Evolutionary conservation across 805 yeast genomes (phyloP), one percentile per base, ranked within the genome.

Genomic region (Alloascoidea africana): DNA sequence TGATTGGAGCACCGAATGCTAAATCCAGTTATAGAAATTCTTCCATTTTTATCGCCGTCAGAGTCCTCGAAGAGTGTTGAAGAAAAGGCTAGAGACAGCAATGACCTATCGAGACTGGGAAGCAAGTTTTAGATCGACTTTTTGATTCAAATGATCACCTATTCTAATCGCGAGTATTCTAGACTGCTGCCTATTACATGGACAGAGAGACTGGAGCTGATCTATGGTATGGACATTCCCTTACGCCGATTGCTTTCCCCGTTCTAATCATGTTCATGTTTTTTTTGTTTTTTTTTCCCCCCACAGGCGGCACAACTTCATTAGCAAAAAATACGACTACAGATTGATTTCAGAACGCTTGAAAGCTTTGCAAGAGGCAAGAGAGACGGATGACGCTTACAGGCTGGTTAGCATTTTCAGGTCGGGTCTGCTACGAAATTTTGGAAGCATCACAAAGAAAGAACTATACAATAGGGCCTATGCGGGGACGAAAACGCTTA

Each of bases 361-460:
- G 43, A 68, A 74, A 38, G 64, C 67, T 17, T 55, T 91, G 35
- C 60, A 68, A 35, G 66, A 67, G 15, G 86, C 94, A 1, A 54
- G 91, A 36, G 59, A 64, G 17, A 61, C 63, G 4, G 66, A 66
- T 11, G 84, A 86, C 52, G 60, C 74, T 2, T 65, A 63, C 15
- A 58, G 63, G 23, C 60, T 86, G 14, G 66, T 80, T 58, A 74
- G 80, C 15, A 59, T 79, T 30, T 66, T 89, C 35, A 60, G 95
- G 32, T 79, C 94, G 0, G 94, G 96, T 0, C 68, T 86, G 49
- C 60, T 91, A 27, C 60, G 98, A 32, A 91, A 91, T 52, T 82
- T 89, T 60, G 97, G 94, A 4, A 93, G 94, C 1, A 84, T 91
- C 3, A 70, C 93, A 1, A 82, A 79, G 45, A 75, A 78, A 44